These are phyloP conservation scores for Bassia scoparia DNA, from an alignment of 148 eudicot genomes.

Conservation along the genomic window DNA sequence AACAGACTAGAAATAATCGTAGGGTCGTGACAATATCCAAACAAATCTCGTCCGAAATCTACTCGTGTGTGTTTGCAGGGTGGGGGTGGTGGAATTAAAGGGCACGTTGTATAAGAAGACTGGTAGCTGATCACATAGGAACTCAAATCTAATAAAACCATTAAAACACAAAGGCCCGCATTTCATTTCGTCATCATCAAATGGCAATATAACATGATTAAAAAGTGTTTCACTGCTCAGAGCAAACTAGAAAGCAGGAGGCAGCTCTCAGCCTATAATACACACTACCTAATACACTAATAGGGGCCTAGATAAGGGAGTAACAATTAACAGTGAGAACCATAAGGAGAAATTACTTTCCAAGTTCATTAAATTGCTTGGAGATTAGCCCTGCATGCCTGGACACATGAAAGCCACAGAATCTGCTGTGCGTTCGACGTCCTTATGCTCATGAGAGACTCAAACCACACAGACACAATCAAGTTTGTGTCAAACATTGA, in stretches of 20 bases:
- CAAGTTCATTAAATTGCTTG: constrained; percentile 47
- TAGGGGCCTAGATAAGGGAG: background rate
- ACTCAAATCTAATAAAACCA: background rate
- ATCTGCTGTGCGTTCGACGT: constrained; percentile 52
- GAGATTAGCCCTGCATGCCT: constrained; percentile 58
- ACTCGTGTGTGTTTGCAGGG: too few species aligned
- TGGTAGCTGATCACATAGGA: background rate
- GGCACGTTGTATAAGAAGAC: background rate
- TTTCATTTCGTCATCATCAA: background rate
- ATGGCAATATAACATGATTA: background rate
- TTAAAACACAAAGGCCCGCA: background rate
- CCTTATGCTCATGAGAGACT: constrained; percentile 45
- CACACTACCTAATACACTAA: constrained; percentile 19
- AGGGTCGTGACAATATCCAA: too few species aligned
- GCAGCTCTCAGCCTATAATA: constrained; percentile 2
- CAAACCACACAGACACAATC: constrained; percentile 60
- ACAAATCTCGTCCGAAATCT: background rate
- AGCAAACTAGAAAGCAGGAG: constrained; percentile 5
- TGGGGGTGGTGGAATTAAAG: too few species aligned
- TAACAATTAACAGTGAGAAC: constrained; percentile 19
- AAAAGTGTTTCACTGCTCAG: background rate
- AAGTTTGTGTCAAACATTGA: constrained; percentile 33
- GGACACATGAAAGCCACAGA: constrained; percentile 78
- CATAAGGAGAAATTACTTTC: constrained; percentile 37
- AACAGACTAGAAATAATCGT: too few species aligned